These are phyloP conservation scores for Asterophora lycoperdoides DNA, from an alignment of 768 basidiomycete species.

Conservation along the genomic window DNA sequence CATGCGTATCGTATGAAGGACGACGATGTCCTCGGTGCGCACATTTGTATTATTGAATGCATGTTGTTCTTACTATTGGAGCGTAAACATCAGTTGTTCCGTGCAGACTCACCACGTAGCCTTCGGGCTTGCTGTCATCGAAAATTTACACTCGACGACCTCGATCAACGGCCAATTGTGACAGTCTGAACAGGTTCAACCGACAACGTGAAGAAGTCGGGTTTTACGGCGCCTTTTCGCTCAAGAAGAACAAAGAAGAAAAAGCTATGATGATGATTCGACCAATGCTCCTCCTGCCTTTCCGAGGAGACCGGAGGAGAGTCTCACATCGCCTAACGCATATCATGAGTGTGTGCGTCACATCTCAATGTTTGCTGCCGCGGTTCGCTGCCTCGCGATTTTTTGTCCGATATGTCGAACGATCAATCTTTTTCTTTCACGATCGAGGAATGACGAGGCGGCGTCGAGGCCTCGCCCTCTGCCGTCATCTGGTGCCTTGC, in stretches of 20 bases:
- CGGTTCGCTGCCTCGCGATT: too few relatives aligned
- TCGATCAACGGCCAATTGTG: constrained; percentile 11
- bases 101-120: neutral
- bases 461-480: neutral
- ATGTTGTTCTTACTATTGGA: too few relatives aligned
- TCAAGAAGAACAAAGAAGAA: neutral
- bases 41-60: too few relatives aligned
- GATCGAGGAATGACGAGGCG: constrained; percentile 13
- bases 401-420: neutral
- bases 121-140: too few relatives aligned
- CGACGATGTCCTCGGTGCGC: too few relatives aligned
- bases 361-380: too few relatives aligned
- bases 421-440: constrained; percentile 10
- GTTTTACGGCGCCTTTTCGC: neutral
- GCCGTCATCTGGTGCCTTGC: constrained; percentile 2
- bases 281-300: neutral
- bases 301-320: constrained; percentile 11
- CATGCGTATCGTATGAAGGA: too few relatives aligned
- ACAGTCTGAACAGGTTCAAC: neutral
- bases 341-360: neutral
- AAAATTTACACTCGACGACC: constrained; percentile 1
- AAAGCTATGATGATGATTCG: neutral
- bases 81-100: neutral
- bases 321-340: constrained; percentile 2
- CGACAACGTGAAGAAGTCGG: neutral